phyloP scores from a whole-genome alignment of 2,329 filamentous ascomycete genomes.

The Colletotrichum sp. region DNA sequence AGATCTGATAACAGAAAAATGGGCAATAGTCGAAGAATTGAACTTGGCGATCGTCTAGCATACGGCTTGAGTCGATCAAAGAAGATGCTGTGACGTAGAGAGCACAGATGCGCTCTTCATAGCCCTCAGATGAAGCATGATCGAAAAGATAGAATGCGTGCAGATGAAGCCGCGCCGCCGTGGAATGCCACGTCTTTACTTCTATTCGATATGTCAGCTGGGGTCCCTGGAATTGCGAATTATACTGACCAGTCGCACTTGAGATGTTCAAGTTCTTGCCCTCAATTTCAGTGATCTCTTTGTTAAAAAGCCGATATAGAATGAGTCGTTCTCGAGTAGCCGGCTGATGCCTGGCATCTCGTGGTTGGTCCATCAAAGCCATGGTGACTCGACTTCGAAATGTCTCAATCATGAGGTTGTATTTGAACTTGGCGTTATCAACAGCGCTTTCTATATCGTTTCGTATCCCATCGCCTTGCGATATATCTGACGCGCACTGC shows the following conservation, averaged over 20 bases:
- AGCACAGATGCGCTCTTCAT: not conserved
- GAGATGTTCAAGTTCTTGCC: not conserved
- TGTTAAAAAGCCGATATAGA: not conserved
- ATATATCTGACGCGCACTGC: not conserved
- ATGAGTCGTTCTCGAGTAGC: not conserved
- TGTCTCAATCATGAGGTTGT: not conserved
- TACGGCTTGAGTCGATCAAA: not conserved
- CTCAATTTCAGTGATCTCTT: not conserved
- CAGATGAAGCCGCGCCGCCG: not conserved
- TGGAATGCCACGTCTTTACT: not conserved
- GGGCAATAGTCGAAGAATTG: not conserved
- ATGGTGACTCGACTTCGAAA: not conserved
- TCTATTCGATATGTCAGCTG: not conserved
- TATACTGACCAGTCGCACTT: not conserved
- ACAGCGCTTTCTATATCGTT: not conserved
- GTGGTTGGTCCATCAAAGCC: not conserved
- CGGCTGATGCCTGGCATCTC: not conserved
- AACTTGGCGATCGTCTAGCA: not conserved
- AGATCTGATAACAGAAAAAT: not conserved
- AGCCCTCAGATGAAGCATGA: not conserved
- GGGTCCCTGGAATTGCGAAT: not conserved
- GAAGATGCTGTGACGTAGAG: not conserved
- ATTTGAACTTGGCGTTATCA: not conserved
- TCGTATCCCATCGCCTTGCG: not conserved
- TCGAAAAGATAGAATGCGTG: not conserved